These are phyloP conservation scores for Aureobasidium sp. DNA, from an alignment of 2,329 filamentous ascomycete genomes.

Conservation along the genomic window DNA sequence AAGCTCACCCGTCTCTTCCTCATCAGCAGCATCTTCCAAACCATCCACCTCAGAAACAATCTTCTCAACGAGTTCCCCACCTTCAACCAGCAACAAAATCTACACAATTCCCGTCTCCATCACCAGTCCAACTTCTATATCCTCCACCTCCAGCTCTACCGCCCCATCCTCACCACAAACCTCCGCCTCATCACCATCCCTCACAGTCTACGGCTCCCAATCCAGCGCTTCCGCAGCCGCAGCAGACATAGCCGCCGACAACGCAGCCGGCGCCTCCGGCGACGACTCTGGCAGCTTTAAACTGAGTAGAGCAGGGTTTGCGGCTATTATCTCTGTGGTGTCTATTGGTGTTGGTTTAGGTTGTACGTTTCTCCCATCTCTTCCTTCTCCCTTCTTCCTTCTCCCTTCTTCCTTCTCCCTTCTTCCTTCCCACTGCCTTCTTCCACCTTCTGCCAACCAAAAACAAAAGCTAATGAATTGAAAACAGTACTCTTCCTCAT, in stretches of 20 bases:
- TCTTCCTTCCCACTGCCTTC: no score
- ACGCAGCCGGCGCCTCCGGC: slow-evolving; percentile 58
- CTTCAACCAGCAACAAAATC: background rate
- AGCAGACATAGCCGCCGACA: slow-evolving; percentile 20
- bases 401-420: slow-evolving; percentile 14
- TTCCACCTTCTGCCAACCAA: no score
- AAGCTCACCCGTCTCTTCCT: background rate
- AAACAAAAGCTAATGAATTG: background rate
- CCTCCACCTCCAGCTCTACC: background rate
- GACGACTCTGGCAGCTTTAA: slow-evolving; percentile 52
- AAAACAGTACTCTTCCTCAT: slow-evolving; percentile 25
- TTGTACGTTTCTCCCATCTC: no score
- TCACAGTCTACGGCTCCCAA: background rate
- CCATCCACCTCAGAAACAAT: background rate
- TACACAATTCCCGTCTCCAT: background rate
- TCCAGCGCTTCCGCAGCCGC: background rate
- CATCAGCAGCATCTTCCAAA: background rate
- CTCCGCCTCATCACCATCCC: background rate
- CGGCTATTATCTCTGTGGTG: slow-evolving; percentile 69
- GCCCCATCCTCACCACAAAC: background rate
- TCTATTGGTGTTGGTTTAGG: slow-evolving; percentile 55
- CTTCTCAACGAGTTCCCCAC: background rate
- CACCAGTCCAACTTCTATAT: background rate
- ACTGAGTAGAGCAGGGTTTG: slow-evolving; percentile 61
- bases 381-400: slow-evolving; percentile 11